phyloP scores from a whole-genome alignment of 495 filamentous ascomycete species.

The Xylaria nigripes region DNA sequence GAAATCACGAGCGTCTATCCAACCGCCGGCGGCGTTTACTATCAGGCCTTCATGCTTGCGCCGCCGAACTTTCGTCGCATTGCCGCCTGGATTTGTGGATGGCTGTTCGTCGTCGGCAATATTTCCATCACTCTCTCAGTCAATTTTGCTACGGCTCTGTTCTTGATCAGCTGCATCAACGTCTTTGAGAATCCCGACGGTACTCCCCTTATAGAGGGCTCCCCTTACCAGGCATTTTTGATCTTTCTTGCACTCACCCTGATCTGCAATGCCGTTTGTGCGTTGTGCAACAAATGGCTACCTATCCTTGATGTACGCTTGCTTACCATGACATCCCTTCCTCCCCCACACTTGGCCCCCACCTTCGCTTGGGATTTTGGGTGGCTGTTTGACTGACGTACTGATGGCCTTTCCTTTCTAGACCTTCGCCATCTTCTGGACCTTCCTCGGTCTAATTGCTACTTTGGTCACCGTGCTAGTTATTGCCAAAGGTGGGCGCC shows the following conservation, averaged over 20 bases:
- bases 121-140: slow-evolving; percentile 63
- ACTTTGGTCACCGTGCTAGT: slow-evolving; percentile 37
- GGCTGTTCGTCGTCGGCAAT: slow-evolving; percentile 60
- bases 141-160: slow-evolving; percentile 56
- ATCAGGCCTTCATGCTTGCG: slow-evolving; percentile 49
- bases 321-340: background rate
- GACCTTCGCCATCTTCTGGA: slow-evolving; percentile 47
- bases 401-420: slow-evolving; percentile 4
- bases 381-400: background rate
- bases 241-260: slow-evolving; percentile 52
- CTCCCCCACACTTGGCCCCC: background rate
- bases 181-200: slow-evolving; percentile 39
- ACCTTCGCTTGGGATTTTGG: background rate
- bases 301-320: slow-evolving; percentile 46
- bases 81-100: slow-evolving; percentile 57
- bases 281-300: slow-evolving; percentile 48
- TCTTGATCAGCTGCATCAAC: slow-evolving; percentile 46
- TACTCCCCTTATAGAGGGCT: slow-evolving; percentile 32
- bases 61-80: slow-evolving; percentile 33
- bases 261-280: slow-evolving; percentile 46
- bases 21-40: slow-evolving; percentile 49
- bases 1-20: slow-evolving; percentile 52
- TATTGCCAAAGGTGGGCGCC: slow-evolving; percentile 38
- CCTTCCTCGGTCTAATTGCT: slow-evolving; percentile 39
- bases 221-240: slow-evolving; percentile 51